Base-by-base conservation (phyloP, 2,329 filamentous ascomycete species). In the Fusarium equiseti region DNA sequence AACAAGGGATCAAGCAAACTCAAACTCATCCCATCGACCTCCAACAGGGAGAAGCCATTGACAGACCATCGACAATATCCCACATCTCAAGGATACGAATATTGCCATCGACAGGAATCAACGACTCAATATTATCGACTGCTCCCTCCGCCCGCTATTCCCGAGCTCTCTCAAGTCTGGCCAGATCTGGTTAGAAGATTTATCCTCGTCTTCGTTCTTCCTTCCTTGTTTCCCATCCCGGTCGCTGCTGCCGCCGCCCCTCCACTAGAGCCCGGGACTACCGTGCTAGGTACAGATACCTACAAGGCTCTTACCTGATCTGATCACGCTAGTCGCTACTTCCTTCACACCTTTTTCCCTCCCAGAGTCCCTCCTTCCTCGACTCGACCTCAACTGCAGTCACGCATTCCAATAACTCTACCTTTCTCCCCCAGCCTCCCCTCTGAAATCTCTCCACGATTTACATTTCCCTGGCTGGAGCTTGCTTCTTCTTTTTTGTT, bases 201-300 rank as follows among this genome's bases (percentile, higher is more conserved):
- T 49, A 66, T 59, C 52, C 52, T 72, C 61, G 69, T 72, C 69
- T 70, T 70, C 45, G 56, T 58, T 58, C 65, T 57, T 59, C 31
- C 54, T 72, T 67, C 66, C 66, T 57, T 58, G 69, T 72, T 70
- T 72, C 69, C 65, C 62, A 72, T 61, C 70, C 70, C n/a, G 70
- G 70, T 73, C 70, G 66, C 52, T 64, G 62, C 69, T 70, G 69
- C 66, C 66, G 69, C 64, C 69, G 69, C 58, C 51, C 54, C 65
- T 70, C 69, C 69, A 67, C 69, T 63, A 70, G 53, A 44, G 53
- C 56, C 68, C 63, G 55, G 69, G 69, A 66, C 65, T 72, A 70
- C 65, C 69, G 65, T 63, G 54, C 69, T 72, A 70, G 65, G 68
- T 72, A 72, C 69, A 72, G 69, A 69, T 72, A 72, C 69, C 62